Percentiles rank a stretch among this genome's conserved stretches.
These are phyloP conservation scores for Hymenoscyphus infarciens DNA, from an alignment of 2,329 filamentous ascomycete species.

Conservation along the genomic window DNA sequence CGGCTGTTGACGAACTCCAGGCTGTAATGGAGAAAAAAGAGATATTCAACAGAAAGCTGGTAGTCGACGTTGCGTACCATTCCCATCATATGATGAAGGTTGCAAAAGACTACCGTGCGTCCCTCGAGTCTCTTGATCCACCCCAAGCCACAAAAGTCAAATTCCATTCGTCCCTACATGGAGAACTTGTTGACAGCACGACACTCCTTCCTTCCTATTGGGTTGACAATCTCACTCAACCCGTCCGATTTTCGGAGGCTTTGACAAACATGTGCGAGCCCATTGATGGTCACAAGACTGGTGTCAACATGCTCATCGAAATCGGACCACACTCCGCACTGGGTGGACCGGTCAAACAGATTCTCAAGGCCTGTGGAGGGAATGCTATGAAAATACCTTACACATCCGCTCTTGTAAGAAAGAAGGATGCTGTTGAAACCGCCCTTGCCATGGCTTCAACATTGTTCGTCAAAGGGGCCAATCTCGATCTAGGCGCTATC, in stretches of 20 bases:
- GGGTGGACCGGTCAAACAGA: slow-evolving; percentile 34
- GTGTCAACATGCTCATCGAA: slow-evolving; percentile 30
- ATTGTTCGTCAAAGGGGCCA: slow-evolving; percentile 44
- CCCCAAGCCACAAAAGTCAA: slow-evolving; percentile 16
- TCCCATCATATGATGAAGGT: slow-evolving; percentile 31
- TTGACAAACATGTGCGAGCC: slow-evolving; percentile 31
- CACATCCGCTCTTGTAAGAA: slow-evolving; percentile 45
- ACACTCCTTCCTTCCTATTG: slow-evolving; percentile 42
- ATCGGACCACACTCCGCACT: slow-evolving; percentile 39
- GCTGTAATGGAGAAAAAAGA: slow-evolving; percentile 12
- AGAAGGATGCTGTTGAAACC: slow-evolving; percentile 47
- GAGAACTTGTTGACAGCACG: slow-evolving; percentile 20
- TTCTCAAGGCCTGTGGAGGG: slow-evolving; percentile 42
- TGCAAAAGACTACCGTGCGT: slow-evolving; percentile 17
- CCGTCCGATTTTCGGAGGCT: slow-evolving; percentile 43
- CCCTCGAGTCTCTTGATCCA: slow-evolving; percentile 9
- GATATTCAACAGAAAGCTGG: slow-evolving; percentile 18
- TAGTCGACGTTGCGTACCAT: slow-evolving; percentile 34
- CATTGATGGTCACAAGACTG: slow-evolving; percentile 19
- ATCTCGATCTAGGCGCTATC: slow-evolving; percentile 45
- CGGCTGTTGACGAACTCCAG: slow-evolving; percentile 26
- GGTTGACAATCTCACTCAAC: slow-evolving; percentile 43
- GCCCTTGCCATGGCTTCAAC: slow-evolving; percentile 44
- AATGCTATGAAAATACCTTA: slow-evolving; percentile 40
- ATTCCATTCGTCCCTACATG: slow-evolving; percentile 24